Evolutionary conservation across 179 eudicot species (phyloP).

Genomic region (Pouteria campechiana): DNA sequence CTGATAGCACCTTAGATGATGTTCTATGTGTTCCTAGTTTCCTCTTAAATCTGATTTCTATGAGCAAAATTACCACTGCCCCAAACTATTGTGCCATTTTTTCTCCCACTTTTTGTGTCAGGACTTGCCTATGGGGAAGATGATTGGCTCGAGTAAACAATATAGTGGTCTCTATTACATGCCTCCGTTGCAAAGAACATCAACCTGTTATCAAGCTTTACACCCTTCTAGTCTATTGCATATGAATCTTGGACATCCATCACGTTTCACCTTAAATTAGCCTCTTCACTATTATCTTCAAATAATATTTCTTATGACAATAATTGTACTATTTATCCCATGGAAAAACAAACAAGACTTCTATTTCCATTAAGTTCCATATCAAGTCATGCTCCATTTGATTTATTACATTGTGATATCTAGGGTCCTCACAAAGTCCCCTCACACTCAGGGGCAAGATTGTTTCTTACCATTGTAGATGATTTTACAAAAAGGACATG

Average conservation of each 20-base stretch:
- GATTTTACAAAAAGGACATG: not conserved
- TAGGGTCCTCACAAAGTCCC: not conserved
- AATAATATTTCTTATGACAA: not conserved
- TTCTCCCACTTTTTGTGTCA: not conserved
- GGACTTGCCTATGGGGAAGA: not conserved
- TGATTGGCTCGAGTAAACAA: slow-evolving; percentile 3
- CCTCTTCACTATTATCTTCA: not conserved
- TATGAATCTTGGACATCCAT: not conserved
- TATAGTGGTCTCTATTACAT: not conserved
- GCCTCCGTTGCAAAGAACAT: not conserved
- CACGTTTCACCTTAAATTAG: not conserved
- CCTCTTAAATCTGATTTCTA: not conserved
- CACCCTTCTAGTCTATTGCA: not conserved
- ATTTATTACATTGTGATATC: slow-evolving; percentile 1
- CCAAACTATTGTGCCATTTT: not conserved
- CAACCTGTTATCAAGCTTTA: too few species aligned
- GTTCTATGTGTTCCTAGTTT: slow-evolving; percentile 5
- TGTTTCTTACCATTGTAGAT: not conserved
- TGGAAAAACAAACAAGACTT: not conserved
- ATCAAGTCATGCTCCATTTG: not conserved
- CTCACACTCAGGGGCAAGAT: not conserved
- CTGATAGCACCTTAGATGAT: not conserved
- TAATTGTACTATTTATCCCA: slow-evolving; percentile 1
- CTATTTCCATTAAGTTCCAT: not conserved
- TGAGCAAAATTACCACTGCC: not conserved